Base-by-base conservation (phyloP, 768 basidiomycete species). In the Mycena alexandri region DNA sequence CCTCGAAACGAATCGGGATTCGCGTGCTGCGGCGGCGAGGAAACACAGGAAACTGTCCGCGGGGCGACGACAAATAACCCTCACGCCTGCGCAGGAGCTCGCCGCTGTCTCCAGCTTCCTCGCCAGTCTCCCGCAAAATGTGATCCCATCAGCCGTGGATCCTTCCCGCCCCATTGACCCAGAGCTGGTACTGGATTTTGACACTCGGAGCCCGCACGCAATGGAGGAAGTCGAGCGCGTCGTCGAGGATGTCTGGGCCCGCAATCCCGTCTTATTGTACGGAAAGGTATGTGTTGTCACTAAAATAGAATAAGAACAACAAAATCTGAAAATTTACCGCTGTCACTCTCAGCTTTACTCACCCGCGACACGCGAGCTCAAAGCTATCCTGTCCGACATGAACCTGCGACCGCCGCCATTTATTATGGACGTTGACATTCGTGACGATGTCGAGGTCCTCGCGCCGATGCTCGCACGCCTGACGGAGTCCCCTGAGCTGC, bases 151-250 rank as follows among this genome's bases (percentile, higher is more conserved):
- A 0, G 80, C 81, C 8, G 85, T 93, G 50, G 87, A 94, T 72
- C 90, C 93, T 0, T 71, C 82, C 13, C 69, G 71, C 13, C 87
- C 92, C 10, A 87, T 94, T 64, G 93, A 95, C 75, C 92, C 94
- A 5, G 87, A 93, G 72, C 86, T 94, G 63, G 86, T 95, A 6
- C 84, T 95, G 46, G 93, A 93, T 72, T 95, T 95, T 75, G 93
- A 95, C 75, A 91, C 91, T 0, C 86, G 89, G n/a, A 81, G 86
- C 47, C 79, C 86, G 3, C 83, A 85, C 16, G 92, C 92, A 0
- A 71, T 74, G 21, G 85, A 87, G 38, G 92, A 94, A 76, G 80
- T 94, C 36, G 75, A 78, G 38, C 79, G 81, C 1, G 81, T 94
- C 75, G 85, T 89, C 9, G 78, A 83, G 1, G 88, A 92, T 34